Base-by-base conservation (phyloP, 768 basidiomycete species). In the Lanmaoa rubissima region DNA sequence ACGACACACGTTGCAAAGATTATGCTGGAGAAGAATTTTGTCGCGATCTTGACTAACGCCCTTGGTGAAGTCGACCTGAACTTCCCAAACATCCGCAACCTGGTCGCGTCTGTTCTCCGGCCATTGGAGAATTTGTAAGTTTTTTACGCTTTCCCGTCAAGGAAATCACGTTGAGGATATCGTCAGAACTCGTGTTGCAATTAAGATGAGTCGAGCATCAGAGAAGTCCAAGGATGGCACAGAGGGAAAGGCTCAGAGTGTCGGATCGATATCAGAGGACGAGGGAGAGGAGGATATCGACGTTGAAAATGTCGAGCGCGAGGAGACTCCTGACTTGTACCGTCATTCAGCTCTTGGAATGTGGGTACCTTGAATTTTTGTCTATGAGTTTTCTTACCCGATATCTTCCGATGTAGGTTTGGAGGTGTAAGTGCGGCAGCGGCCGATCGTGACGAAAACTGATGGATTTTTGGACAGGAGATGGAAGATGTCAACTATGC, bases 1-100 rank as follows among this genome's bases (percentile, higher is more conserved):
- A 88, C 88, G 4, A 88, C 94, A 9, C 95, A 97, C 59, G 82
- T 98, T 51, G 94, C 96, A 21, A 98, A 98, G 76, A 82, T 95
- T 60, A 99, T 99, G 97, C 75, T 99, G 49, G 97, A 99, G 79
- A 98, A 98, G 77, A 92, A 92, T 67, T 95, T 92, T 61, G 97
- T 98, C 16, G 82, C 89, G 5, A 86, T 88, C 1, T 76, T 99
- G 36, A 98, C 97, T 0, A 88, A 79, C 42, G 88, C 94, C 12
- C 79, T 98, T 17, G 86, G 90, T 5, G 97, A 99, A 51, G 85
- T 96, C 41, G 97, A 99, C 67, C 82, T 98, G 39, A 97, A 97
- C 68, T 98, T 93, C 73, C 97, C 97, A 2, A 87, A 94, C 63
- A 84, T 97, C 59, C 86, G 90, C 48, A 82, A 82, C 39, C 77